Conservation (phyloP, 2,329 filamentous ascomycete species). For the Monosporascus sp. region DNA sequence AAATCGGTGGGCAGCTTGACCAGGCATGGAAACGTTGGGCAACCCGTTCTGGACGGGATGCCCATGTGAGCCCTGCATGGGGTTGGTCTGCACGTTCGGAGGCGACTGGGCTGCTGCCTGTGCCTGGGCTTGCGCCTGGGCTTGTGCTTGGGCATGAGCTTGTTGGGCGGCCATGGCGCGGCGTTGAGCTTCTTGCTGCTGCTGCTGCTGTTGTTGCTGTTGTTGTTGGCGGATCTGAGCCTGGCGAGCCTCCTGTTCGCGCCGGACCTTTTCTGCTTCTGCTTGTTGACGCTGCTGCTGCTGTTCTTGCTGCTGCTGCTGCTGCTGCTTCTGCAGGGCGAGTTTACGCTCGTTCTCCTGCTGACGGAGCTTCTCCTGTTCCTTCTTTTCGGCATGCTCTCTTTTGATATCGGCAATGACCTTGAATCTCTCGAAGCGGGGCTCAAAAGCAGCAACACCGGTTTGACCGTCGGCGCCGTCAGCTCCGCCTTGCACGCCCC, state of each 20-base stretch:
- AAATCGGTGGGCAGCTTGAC: slow-evolving; percentile 43
- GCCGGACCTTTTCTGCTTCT: slow-evolving; percentile 16
- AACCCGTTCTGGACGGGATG: slow-evolving; percentile 40
- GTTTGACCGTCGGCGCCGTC: slow-evolving; percentile 63
- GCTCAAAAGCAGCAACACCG: slow-evolving; percentile 70
- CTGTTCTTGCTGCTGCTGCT: slow-evolving; percentile 40
- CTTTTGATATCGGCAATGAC: slow-evolving; percentile 78
- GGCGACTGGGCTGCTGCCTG: slow-evolving; percentile 28
- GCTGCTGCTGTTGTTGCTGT: slow-evolving; percentile 28
- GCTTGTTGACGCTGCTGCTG: slow-evolving; percentile 37
- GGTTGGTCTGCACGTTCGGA: slow-evolving; percentile 21
- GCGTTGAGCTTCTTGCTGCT: slow-evolving; percentile 23
- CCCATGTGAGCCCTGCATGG: slow-evolving; percentile 36
- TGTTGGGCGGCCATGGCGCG: slow-evolving; percentile 9
- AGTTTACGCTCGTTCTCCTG: slow-evolving; percentile 53
- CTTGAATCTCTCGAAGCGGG: slow-evolving; percentile 87
- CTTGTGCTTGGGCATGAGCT: slow-evolving; percentile 24
- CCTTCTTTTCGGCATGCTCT: slow-evolving; percentile 70
- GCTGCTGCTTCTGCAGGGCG: slow-evolving; percentile 38
- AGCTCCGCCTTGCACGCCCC: slow-evolving; percentile 50
- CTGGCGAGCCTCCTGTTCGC: slow-evolving; percentile 7
- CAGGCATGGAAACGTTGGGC: slow-evolving; percentile 35
- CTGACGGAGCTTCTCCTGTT: slow-evolving; percentile 67
- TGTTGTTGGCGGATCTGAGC: neutral
- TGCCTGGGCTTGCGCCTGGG: slow-evolving; percentile 19